Conservation (phyloP, 768 basidiomycete species). For the Naematelia encephala region DNA sequence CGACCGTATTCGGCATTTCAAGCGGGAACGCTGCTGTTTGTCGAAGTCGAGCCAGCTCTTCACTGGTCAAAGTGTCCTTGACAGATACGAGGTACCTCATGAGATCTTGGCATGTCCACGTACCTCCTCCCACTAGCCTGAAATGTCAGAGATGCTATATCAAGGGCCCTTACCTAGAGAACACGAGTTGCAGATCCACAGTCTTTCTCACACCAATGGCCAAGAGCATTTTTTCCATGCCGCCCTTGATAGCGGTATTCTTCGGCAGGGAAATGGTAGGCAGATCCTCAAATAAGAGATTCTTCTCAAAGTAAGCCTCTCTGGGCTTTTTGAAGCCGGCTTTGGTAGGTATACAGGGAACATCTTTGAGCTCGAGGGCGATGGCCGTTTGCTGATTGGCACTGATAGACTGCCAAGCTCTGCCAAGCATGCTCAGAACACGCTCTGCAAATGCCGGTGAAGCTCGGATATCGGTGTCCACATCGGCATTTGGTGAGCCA, state of each 20-base stretch:
- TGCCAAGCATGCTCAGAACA: constrained; percentile 63
- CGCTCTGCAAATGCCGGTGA: constrained; percentile 77
- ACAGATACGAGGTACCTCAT: constrained; percentile 84
- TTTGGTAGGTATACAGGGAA: constrained; percentile 69
- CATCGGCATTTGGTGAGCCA: constrained; percentile 41
- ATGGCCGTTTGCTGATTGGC: constrained; percentile 57
- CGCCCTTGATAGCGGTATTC: constrained; percentile 62
- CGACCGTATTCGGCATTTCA: constrained; percentile 20
- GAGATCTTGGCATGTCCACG: constrained; percentile 82
- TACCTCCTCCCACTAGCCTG: constrained; percentile 41
- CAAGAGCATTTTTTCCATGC: constrained; percentile 62
- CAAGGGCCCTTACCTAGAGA: constrained; percentile 62
- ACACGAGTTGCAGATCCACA: constrained; percentile 90
- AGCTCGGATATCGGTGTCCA: constrained; percentile 61
- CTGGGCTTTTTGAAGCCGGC: constrained; percentile 68
- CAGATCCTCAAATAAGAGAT: constrained; percentile 83
- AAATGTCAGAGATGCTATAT: constrained; percentile 5
- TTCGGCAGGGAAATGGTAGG: constrained; percentile 73
- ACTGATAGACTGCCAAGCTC: constrained; percentile 68
- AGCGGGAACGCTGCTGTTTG: constrained; percentile 70
- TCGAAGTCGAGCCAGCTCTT: constrained; percentile 60
- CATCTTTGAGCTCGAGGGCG: constrained; percentile 55
- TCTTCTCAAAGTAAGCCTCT: constrained; percentile 78
- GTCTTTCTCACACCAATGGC: constrained; percentile 82
- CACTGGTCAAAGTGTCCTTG: constrained; percentile 59